Base-by-base conservation (phyloP, 2,329 filamentous ascomycete species). In the Penicillium sp. region DNA sequence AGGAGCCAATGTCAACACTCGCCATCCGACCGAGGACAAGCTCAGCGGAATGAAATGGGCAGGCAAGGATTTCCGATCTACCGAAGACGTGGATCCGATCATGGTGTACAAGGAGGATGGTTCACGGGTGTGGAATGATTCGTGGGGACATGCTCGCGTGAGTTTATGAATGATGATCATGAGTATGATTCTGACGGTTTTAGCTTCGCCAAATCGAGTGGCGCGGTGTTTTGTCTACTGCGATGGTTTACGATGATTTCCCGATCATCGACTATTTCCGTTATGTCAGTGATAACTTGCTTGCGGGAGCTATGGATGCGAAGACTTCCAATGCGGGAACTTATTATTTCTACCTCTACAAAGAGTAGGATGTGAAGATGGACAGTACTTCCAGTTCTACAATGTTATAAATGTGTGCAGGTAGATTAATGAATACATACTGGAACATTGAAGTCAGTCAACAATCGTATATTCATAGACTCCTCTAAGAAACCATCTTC, bases 361-460 rank as follows among this genome's bases (percentile, higher is more conserved):
- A 43, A 40, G 36, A 43, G 20, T 22, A 22, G 0, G 80, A 62
- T 48, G 82, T 75, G 0, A 84, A 69, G 32, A 78, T 73, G 2
- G 29, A 26, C n/a, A 15, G 12, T 23, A 4, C 11, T 28, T 13
- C 10, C n/a, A n/a, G n/a, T n/a, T n/a, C n/a, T n/a, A n/a, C n/a
- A n/a, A n/a, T n/a, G n/a, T n/a, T n/a, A n/a, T n/a, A n/a, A n/a
- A n/a, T n/a, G n/a, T n/a, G n/a, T n/a, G n/a, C n/a, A n/a, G n/a
- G n/a, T n/a, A n/a, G n/a, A n/a, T n/a, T n/a, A 22, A 22, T 22
- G 18, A 22, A 22, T 9, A 22, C 9, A 22, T 5, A 5, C 18
- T 9, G 9, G 18, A 5, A 22, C 9, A 22, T 22, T 5, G 9
- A 22, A 5, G 9, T 22, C 9, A 5, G 18, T 9, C 9, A 11